These are phyloP conservation scores for Scheffersomyces lignicola DNA, from an alignment of 1,139 yeast species.

Conservation along the genomic window DNA sequence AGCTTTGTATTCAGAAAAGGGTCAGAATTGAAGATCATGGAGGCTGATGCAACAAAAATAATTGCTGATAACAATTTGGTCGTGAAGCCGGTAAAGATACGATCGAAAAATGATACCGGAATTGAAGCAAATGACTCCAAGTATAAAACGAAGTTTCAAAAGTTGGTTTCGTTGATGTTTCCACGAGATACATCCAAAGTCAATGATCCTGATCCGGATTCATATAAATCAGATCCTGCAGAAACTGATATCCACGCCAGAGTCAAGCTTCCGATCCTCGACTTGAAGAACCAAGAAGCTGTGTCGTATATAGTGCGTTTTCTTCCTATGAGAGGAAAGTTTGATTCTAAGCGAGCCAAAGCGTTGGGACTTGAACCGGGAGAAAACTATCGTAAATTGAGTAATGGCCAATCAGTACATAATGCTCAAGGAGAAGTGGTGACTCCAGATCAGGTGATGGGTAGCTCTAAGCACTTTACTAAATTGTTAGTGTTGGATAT, in stretches of 20 bases:
- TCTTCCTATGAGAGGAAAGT: slow-evolving; percentile 74
- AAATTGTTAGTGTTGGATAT: slow-evolving; percentile 72
- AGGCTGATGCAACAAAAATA: slow-evolving; percentile 32
- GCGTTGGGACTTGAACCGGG: slow-evolving; percentile 73
- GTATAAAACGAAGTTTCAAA: slow-evolving; percentile 21
- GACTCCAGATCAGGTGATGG: slow-evolving; percentile 72
- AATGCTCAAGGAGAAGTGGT: slow-evolving; percentile 61
- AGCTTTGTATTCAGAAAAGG: slow-evolving; percentile 86
- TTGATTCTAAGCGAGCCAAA: slow-evolving; percentile 64
- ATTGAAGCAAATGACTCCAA: background rate
- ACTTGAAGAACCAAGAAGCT: slow-evolving; percentile 26
- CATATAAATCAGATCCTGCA: slow-evolving; percentile 41
- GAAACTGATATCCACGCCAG: slow-evolving; percentile 47
- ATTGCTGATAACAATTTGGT: slow-evolving; percentile 53
- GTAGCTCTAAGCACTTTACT: slow-evolving; percentile 55
- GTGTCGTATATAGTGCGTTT: slow-evolving; percentile 64
- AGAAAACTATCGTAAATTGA: slow-evolving; percentile 52
- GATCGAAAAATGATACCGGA: background rate
- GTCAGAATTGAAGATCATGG: slow-evolving; percentile 50
- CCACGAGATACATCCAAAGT: slow-evolving; percentile 45
- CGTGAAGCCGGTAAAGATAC: slow-evolving; percentile 52
- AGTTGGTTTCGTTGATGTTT: slow-evolving; percentile 47
- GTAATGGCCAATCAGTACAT: slow-evolving; percentile 59
- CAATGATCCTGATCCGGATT: slow-evolving; percentile 37
- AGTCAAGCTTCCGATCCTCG: slow-evolving; percentile 30